These are phyloP conservation scores for Phytophthora uliginosa DNA, from an alignment of 352 stramenopile genomes.

Conservation along the genomic window DNA sequence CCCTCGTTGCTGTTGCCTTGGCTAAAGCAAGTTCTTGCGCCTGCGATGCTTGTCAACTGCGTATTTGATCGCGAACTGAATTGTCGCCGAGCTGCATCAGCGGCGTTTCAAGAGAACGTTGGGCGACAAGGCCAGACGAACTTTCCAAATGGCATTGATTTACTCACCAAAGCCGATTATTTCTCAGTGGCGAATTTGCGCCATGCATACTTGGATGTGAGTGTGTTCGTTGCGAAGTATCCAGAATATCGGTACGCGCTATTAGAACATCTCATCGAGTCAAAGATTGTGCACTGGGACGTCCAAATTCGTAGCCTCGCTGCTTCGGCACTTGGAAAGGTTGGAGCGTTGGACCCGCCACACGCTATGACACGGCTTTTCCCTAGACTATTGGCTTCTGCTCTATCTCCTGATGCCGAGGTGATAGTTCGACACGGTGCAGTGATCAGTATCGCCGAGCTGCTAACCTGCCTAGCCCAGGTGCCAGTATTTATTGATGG, in stretches of 20 bases:
- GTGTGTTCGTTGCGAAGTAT: constrained; percentile 93
- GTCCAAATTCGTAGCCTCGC: constrained; percentile 91
- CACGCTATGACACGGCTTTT: constrained; percentile 85
- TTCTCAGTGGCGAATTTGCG: constrained; percentile 95
- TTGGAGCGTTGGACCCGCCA: constrained; percentile 86
- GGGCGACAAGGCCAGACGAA: constrained; percentile 92
- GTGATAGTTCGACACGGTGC: constrained; percentile 95
- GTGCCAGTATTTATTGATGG: constrained; percentile 75
- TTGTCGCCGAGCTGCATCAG: constrained; percentile 97
- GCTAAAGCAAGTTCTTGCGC: constrained; percentile 88
- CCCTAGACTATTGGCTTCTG: constrained; percentile 83
- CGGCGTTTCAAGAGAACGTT: constrained; percentile 98
- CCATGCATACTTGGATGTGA: constrained; percentile 95
- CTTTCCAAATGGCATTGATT: constrained; percentile 97
- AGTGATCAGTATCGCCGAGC: constrained; percentile 91
- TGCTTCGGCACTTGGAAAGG: constrained; percentile 85
- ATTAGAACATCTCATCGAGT: constrained; percentile 82
- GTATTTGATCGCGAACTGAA: constrained; percentile 99
- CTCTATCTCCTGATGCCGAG: constrained; percentile 90
- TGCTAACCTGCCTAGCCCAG: constrained; percentile 63
- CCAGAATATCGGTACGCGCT: constrained; percentile 87
- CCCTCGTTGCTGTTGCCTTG: constrained; percentile 92
- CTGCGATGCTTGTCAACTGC: constrained; percentile 95
- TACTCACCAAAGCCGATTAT: constrained; percentile 98
- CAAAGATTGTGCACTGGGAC: constrained; percentile 98